These are phyloP conservation scores for Ustilago xerochloae DNA, from an alignment of 1,284 basidiomycete species.

Conservation along the genomic window DNA sequence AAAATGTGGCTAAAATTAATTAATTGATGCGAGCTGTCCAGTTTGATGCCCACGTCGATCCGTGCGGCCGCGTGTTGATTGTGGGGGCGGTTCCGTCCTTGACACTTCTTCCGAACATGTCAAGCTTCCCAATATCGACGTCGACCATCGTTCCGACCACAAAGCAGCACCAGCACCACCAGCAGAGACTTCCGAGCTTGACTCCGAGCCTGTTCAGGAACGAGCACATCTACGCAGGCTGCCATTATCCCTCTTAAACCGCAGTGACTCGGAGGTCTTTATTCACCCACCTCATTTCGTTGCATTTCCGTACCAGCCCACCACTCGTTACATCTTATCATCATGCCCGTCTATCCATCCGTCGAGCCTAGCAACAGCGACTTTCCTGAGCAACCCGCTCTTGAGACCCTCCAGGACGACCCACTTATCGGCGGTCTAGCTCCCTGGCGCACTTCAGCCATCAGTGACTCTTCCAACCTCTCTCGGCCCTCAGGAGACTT, in stretches of 20 bases:
- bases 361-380: conserved; percentile 40
- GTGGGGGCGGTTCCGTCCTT: not conserved
- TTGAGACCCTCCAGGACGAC: conserved; percentile 32
- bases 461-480: conserved; percentile 22
- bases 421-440: conserved; percentile 36
- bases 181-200: no score
- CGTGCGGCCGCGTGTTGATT: not conserved
- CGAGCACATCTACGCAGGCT: no score
- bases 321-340: not conserved
- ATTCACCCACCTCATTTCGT: not conserved
- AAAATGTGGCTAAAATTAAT: not conserved
- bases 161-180: no score
- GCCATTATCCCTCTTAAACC: no score
- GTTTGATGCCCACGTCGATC: conserved; percentile 18
- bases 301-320: not conserved
- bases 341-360: conserved; percentile 49
- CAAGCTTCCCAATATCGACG: no score
- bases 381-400: conserved; percentile 38
- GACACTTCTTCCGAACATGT: not conserved
- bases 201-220: no score
- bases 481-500: conserved; percentile 15
- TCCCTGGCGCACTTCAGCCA: conserved; percentile 29
- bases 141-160: no score
- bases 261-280: no score
- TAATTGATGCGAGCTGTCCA: not conserved